Percentiles rank a stretch among this genome's conserved stretches.
phyloP scores from a whole-genome alignment of 331 rosid genomes.

The Pyrus hybrid region DNA sequence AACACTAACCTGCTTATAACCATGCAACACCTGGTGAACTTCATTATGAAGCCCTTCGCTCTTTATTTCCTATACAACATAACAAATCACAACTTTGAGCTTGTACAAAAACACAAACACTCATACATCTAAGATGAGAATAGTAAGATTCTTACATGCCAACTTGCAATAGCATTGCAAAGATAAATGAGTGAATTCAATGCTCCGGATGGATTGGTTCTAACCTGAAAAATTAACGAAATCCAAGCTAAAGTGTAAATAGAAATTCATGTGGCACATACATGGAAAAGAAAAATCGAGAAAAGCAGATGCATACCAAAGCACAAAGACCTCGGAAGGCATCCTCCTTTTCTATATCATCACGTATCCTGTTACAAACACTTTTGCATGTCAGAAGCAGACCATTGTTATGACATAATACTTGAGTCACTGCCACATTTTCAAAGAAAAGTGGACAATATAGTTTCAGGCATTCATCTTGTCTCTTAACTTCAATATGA shows the following conservation, averaged over 20 bases:
- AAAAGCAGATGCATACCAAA: constrained; percentile 49
- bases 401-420: background rate
- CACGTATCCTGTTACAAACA: constrained; percentile 71
- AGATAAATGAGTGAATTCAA: constrained; percentile 62
- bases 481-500: background rate
- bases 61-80: constrained; percentile 68
- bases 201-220: constrained; percentile 91
- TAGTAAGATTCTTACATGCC: constrained; percentile 69
- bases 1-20: constrained; percentile 81
- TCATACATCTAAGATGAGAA: background rate
- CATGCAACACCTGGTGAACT: constrained; percentile 85
- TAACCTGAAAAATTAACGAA: constrained; percentile 54
- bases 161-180: constrained; percentile 98
- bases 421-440: background rate
- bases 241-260: background rate
- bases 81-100: constrained; percentile 9
- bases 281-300: background rate
- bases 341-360: constrained; percentile 95
- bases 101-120: constrained; percentile 6
- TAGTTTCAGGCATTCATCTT: background rate
- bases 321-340: constrained; percentile 98
- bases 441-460: background rate
- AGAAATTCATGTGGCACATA: background rate
- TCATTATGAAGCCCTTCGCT: constrained; percentile 85
- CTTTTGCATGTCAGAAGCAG: constrained; percentile 1